These are phyloP conservation scores for Agastache rugosa DNA, from an alignment of 257 asterid genomes.

Conservation along the genomic window DNA sequence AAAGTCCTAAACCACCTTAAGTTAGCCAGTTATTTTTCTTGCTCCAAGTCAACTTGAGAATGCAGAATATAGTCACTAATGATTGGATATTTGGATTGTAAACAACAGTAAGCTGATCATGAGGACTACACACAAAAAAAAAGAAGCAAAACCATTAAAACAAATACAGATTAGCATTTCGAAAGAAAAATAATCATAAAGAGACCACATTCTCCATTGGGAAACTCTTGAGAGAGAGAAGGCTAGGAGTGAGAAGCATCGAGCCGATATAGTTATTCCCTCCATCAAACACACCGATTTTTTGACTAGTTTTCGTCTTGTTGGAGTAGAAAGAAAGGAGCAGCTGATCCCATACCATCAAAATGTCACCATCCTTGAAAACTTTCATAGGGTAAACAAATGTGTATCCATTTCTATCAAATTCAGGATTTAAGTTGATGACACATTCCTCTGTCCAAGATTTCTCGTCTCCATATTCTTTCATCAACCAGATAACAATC, in stretches of 20 bases:
- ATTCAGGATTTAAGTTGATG: not conserved
- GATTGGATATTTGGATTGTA: no score
- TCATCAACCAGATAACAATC: not conserved
- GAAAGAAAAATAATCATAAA: not conserved
- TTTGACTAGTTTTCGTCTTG: not conserved
- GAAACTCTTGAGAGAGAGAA: not conserved
- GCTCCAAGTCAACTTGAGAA: no score
- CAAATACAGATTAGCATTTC: not conserved
- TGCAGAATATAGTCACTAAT: no score
- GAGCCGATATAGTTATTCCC: not conserved
- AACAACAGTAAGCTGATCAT: no score
- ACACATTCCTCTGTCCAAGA: not conserved
- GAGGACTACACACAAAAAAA: no score
- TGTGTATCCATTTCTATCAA: not conserved
- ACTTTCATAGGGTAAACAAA: not conserved
- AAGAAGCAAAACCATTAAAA: no score
- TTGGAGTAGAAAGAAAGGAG: not conserved
- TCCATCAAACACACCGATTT: not conserved
- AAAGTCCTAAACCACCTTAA: no score
- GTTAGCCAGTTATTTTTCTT: no score
- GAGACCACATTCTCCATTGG: not conserved
- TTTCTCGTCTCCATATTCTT: not conserved
- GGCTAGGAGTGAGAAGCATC: not conserved
- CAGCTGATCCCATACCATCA: not conserved
- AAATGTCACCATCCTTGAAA: not conserved